Evolutionary conservation across 768 basidiomycete genomes (phyloP).

Genomic region (Scleroderma citrinum): DNA sequence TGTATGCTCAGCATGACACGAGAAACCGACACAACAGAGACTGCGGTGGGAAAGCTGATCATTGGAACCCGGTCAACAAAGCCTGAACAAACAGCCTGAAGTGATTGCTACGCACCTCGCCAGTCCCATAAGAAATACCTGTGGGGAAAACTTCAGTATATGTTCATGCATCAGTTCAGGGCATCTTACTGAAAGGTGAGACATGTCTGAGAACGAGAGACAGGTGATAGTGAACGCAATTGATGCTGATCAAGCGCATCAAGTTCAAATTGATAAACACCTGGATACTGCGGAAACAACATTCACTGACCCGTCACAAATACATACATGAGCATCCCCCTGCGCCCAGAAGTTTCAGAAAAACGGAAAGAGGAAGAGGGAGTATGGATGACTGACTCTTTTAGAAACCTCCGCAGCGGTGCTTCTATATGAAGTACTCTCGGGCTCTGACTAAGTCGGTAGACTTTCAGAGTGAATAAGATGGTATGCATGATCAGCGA

Average conservation of each 20-base stretch:
- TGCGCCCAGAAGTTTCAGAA: background rate
- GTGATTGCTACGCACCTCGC: background rate
- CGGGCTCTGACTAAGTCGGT: slow-evolving; percentile 8
- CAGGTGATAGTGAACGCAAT: slow-evolving; percentile 10
- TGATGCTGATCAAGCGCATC: slow-evolving; percentile 7
- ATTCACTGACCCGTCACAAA: slow-evolving; percentile 6
- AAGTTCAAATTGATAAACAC: background rate
- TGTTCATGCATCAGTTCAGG: background rate
- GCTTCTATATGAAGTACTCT: slow-evolving; percentile 3
- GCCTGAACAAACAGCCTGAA: background rate
- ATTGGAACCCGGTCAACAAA: background rate
- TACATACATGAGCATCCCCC: slow-evolving; percentile 7
- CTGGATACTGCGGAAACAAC: background rate
- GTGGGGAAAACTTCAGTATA: background rate
- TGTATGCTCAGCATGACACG: slow-evolving; percentile 37
- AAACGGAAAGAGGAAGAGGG: background rate
- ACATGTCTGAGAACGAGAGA: slow-evolving; percentile 2
- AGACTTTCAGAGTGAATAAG: slow-evolving; percentile 12
- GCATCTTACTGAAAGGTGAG: slow-evolving; percentile 8
- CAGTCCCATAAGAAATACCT: slow-evolving; percentile 7
- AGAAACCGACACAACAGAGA: slow-evolving; percentile 26
- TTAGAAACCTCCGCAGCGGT: slow-evolving; percentile 11
- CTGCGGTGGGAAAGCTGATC: slow-evolving; percentile 3
- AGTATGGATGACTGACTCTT: slow-evolving; percentile 11
- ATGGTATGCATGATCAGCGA: slow-evolving; percentile 10